Evolutionary conservation across 768 basidiomycete species (phyloP), one percentile per base, ranked within the genome.

Genomic region (Tremella mesenterica): DNA sequence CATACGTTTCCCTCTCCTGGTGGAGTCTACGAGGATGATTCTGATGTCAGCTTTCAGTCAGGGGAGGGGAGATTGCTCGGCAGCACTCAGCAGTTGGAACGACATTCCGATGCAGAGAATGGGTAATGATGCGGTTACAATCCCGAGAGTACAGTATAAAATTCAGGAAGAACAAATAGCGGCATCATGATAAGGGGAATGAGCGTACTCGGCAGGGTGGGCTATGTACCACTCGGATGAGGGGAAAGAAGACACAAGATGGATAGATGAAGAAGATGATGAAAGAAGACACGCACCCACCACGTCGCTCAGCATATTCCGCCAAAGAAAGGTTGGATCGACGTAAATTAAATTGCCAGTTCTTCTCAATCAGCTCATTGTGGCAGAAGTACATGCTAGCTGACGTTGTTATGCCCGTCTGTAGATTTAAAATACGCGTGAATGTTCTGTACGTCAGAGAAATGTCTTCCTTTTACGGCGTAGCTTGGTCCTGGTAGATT

Each of bases 401-500:
- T 46, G 31, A 69, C 71, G 23, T 56, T 79, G 55, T 79, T 83
- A 64, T 92, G 89, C 0, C 89, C 90, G 62, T 92, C 88, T 0
- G 87, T 91, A 0, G 88, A 89, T 65, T 93, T 93, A 79, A 87
- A 96, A 76, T 89, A 96, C 14, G 83, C 88, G 52, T 59, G 66
- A 16, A 51, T 53, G 48, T 49, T 56, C 31, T 54, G 18, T 1
- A 33, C 21, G 14, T 52, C 20, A 23, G 14, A 2, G 13, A 3
- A 16, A n/a, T n/a, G n/a, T n/a, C n/a, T 23, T 27, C 20, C 26
- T 12, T 26, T 4, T 10, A 10, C 10, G 8, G 43, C 25, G 31
- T 16, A 16, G 30, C 12, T 23, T 48, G n/a, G n/a, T n/a, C n/a
- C n/a, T n/a, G n/a, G n/a, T n/a, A n/a, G n/a, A n/a, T n/a, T n/a